Conservation (phyloP, 2,329 filamentous ascomycete genomes). For the Calonectria pseudoreteaudii region DNA sequence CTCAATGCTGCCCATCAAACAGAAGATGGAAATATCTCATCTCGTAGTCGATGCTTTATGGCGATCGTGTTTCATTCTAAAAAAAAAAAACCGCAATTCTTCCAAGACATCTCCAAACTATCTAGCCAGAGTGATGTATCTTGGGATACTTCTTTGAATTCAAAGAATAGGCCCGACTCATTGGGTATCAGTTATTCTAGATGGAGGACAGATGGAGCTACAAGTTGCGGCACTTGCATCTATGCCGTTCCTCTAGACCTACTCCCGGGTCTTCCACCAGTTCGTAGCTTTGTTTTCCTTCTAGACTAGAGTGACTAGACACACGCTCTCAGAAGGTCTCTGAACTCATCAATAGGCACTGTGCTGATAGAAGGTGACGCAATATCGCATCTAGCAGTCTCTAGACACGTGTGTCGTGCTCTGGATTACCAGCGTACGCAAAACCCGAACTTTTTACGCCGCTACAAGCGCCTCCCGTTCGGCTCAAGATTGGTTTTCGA, state of each 20-base stretch:
- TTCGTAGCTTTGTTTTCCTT: neutral
- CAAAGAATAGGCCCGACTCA: neutral
- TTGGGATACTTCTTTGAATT: neutral
- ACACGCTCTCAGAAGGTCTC: neutral
- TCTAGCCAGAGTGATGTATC: neutral
- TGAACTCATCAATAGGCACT: neutral
- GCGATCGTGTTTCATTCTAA: neutral
- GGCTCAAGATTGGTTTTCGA: too few relatives aligned
- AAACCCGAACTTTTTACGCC: too few relatives aligned
- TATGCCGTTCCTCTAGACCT: neutral
- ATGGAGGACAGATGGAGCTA: neutral
- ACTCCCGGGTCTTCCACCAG: neutral
- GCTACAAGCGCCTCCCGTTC: too few relatives aligned
- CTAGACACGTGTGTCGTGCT: neutral
- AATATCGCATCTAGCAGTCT: neutral
- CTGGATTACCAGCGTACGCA: neutral
- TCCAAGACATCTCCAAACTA: neutral
- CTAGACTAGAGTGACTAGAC: neutral
- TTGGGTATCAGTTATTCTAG: neutral
- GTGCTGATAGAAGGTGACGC: neutral
- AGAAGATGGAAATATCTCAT: neutral
- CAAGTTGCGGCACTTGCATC: neutral
- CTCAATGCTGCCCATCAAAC: neutral
- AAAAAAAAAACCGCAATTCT: neutral
- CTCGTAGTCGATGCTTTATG: neutral